phyloP scores from a whole-genome alignment of 2,329 filamentous ascomycete species.

The Fusarium tricinctum region DNA sequence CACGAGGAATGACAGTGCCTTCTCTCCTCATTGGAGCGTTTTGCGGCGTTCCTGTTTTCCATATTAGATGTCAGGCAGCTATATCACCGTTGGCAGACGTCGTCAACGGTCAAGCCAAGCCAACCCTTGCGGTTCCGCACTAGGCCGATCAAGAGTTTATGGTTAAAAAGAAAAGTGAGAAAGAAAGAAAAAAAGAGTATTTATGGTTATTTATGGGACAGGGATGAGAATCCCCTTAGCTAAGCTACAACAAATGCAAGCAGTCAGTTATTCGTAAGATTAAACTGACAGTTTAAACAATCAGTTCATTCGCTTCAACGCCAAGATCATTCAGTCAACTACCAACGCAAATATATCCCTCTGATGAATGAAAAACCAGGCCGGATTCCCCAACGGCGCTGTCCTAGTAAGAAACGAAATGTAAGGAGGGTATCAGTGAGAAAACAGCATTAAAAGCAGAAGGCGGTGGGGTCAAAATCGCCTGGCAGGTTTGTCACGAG shows the following conservation, averaged over 20 bases:
- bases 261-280: slow-evolving; percentile 18
- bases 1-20: slow-evolving; percentile 11
- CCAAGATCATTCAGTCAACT: slow-evolving; percentile 31
- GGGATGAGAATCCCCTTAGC: slow-evolving; percentile 17
- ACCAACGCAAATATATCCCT: slow-evolving; percentile 23
- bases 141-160: slow-evolving; percentile 1
- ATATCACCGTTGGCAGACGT: slow-evolving; percentile 22
- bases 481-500: slow-evolving; percentile 23
- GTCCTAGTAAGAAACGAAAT: slow-evolving; percentile 17
- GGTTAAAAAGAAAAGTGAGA: background rate
- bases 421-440: slow-evolving; percentile 42
- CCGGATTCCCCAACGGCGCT: slow-evolving; percentile 17
- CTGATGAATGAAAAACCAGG: background rate
- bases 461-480: slow-evolving; percentile 18
- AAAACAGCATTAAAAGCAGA: slow-evolving; percentile 11
- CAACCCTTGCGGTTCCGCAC: slow-evolving; percentile 1
- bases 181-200: slow-evolving; percentile 5
- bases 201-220: slow-evolving; percentile 38
- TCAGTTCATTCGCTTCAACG: slow-evolving; percentile 27
- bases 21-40: slow-evolving; percentile 22
- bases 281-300: slow-evolving; percentile 12
- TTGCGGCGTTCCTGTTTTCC: slow-evolving; percentile 7
- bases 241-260: slow-evolving; percentile 9
- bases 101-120: background rate
- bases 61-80: slow-evolving; percentile 12